Percentiles rank a stretch among this genome's conserved stretches.
phyloP scores from a whole-genome alignment of 305 asterid genomes.

The Fraxinus xanthoxyloides region DNA sequence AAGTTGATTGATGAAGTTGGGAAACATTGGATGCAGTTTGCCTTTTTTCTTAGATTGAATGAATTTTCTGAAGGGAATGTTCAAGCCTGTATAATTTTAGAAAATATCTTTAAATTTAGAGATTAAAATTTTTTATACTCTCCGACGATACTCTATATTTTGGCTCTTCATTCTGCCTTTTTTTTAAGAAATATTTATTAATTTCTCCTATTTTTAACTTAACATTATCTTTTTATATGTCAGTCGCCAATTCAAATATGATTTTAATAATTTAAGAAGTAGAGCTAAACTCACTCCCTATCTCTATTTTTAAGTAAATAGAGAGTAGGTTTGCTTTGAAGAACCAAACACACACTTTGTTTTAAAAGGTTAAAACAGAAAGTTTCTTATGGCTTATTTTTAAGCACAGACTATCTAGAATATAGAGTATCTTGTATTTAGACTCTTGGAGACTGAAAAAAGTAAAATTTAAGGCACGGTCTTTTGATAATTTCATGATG shows the following conservation, averaged over 20 bases:
- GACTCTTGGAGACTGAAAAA: not conserved
- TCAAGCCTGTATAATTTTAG: not conserved
- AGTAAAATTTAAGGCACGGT: not conserved
- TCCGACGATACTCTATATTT: not conserved
- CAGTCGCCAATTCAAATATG: not conserved
- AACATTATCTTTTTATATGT: not conserved
- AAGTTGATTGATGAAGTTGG: not conserved
- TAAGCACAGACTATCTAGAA: not conserved
- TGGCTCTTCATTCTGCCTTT: not conserved
- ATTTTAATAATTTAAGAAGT: not conserved
- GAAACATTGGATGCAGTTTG: not conserved
- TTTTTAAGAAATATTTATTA: not conserved
- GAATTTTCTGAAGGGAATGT: not conserved
- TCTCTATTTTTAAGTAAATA: no score
- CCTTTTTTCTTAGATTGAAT: not conserved
- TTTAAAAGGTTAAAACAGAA: not conserved
- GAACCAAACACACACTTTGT: not conserved
- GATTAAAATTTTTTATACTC: not conserved
- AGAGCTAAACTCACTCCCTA: not conserved
- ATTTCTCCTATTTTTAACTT: not conserved
- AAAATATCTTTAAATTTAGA: not conserved
- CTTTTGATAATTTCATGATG: not conserved
- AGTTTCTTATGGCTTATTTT: not conserved
- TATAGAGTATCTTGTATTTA: not conserved
- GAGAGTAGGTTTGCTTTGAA: no score